Conservation (phyloP, 2,329 filamentous ascomycete genomes). For the Ascocoryne sarcoides region DNA sequence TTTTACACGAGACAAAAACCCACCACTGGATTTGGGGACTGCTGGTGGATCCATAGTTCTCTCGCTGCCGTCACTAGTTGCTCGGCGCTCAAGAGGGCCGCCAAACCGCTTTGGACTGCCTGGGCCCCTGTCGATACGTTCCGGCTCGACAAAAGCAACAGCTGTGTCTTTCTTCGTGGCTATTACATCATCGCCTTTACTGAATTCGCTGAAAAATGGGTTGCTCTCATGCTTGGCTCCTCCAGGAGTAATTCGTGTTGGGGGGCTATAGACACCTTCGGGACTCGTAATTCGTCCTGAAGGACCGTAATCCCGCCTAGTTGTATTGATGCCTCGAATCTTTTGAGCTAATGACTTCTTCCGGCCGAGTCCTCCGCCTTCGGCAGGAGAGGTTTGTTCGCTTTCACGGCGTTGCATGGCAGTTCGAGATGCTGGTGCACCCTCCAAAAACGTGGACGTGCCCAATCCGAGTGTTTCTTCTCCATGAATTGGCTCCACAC, state of each 20-base stretch:
- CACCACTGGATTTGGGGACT: conserved; percentile 36
- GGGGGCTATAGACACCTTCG: conserved; percentile 37
- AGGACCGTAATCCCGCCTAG: conserved; percentile 51
- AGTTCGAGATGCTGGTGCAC: conserved; percentile 74
- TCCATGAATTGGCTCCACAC: conserved; percentile 70
- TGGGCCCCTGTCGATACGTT: conserved; percentile 31
- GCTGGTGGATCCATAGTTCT: conserved; percentile 11
- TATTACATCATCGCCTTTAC: conserved; percentile 44
- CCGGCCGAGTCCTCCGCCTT: conserved; percentile 58
- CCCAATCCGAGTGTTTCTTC: conserved; percentile 77
- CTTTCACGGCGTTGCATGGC: conserved; percentile 70
- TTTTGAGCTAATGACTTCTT: conserved; percentile 95
- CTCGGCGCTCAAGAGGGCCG: conserved; percentile 50
- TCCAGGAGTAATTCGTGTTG: conserved; percentile 25
- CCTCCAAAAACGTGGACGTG: conserved; percentile 92
- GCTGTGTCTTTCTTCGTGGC: conserved; percentile 39
- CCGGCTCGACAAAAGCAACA: conserved; percentile 31
- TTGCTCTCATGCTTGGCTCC: conserved; percentile 46
- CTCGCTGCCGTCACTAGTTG: conserved; percentile 47
- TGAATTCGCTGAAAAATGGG: conserved; percentile 78
- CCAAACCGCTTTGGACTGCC: conserved; percentile 48
- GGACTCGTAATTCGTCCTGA: conserved; percentile 50
- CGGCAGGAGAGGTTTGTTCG: conserved; percentile 47
- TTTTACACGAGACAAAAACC: conserved; percentile 72
- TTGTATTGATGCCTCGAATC: conserved; percentile 73